Conservation (phyloP, 2,329 filamentous ascomycete species). For the Tolypocladium endophyticum region DNA sequence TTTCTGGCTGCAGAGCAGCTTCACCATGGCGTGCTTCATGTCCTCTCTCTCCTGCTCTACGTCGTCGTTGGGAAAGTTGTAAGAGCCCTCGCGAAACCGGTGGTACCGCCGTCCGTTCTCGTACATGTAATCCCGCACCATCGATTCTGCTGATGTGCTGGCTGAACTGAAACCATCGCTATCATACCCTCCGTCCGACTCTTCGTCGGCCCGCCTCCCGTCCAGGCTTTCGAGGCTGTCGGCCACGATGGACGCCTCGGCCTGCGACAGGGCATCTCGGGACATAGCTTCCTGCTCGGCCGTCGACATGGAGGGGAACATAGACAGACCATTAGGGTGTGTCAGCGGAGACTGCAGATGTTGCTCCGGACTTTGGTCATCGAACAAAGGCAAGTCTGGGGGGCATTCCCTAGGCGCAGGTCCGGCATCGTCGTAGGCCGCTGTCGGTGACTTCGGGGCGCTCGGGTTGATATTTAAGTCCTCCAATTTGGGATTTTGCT, state of each 20-base stretch:
- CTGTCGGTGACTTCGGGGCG: background rate
- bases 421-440: background rate
- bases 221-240: conserved; percentile 22
- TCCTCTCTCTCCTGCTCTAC: conserved; percentile 48
- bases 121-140: conserved; percentile 37
- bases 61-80: conserved; percentile 51
- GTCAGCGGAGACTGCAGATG: conserved; percentile 18
- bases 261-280: conserved; percentile 23
- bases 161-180: conserved; percentile 24
- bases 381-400: background rate
- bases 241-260: conserved; percentile 24
- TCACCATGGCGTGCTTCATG: conserved; percentile 44
- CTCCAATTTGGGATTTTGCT: background rate
- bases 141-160: conserved; percentile 26
- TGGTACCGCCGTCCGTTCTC: conserved; percentile 52
- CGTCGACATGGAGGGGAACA: conserved; percentile 24
- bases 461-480: background rate
- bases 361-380: conserved; percentile 8
- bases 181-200: conserved; percentile 25
- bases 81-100: conserved; percentile 40
- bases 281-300: conserved; percentile 24
- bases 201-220: conserved; percentile 8
- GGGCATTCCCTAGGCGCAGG: background rate
- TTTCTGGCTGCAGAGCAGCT: conserved; percentile 33
- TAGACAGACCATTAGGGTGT: conserved; percentile 25